Evolutionary conservation across 2,329 filamentous ascomycete genomes (phyloP).

Genomic region (Exophiala dermatitidis): DNA sequence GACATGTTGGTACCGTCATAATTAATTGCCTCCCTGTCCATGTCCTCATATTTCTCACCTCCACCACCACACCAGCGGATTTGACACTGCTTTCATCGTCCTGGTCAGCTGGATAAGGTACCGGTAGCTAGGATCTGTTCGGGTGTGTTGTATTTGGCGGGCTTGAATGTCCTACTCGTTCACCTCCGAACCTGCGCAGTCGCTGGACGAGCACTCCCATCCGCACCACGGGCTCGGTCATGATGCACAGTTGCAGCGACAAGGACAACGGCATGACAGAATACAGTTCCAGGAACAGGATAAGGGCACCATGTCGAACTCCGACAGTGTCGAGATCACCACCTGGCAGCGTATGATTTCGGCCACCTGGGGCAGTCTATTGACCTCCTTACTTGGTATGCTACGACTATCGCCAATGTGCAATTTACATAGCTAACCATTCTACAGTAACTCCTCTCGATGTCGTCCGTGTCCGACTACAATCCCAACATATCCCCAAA

Average conservation of each 20-base stretch:
- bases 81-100: not conserved
- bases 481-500: slow-evolving; percentile 62
- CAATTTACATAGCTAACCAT: slow-evolving; percentile 16
- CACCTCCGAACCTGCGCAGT: slow-evolving; percentile 18
- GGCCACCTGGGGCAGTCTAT: slow-evolving; percentile 78
- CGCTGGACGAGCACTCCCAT: slow-evolving; percentile 16
- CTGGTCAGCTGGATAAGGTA: not conserved
- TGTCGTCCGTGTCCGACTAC: slow-evolving; percentile 88
- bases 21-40: slow-evolving; percentile 12
- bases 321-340: slow-evolving; percentile 53
- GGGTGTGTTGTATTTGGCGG: not conserved
- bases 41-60: not conserved
- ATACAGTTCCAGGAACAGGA: slow-evolving; percentile 20
- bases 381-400: slow-evolving; percentile 82
- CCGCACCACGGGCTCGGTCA: slow-evolving; percentile 17
- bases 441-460: slow-evolving; percentile 81
- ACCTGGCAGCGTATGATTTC: slow-evolving; percentile 89
- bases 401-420: slow-evolving; percentile 11
- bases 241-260: slow-evolving; percentile 10
- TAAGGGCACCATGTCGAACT: slow-evolving; percentile 18
- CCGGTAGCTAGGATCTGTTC: not conserved
- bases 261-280: slow-evolving; percentile 28
- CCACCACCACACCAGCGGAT: not conserved
- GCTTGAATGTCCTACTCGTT: slow-evolving; percentile 25
- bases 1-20: slow-evolving; percentile 1